Conservation (phyloP, 305 asterid genomes). For the Ilex paraguariensis region DNA sequence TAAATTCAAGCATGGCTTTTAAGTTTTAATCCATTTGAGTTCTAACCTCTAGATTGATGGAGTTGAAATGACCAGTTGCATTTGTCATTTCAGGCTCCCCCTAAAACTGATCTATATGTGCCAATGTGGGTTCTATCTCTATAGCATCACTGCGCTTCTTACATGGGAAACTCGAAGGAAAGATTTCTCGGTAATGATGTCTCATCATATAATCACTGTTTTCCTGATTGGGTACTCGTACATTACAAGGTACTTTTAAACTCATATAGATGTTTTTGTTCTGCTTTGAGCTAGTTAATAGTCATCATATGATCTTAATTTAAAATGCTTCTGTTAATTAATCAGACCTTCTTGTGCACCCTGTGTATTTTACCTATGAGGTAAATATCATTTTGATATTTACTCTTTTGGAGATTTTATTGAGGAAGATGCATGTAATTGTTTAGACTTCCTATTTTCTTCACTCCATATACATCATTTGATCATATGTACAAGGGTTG, state of each 20-base stretch:
- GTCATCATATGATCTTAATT: too few relatives aligned
- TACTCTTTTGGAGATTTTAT: too few relatives aligned
- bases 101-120: conserved; percentile 77
- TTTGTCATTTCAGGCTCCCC: conserved; percentile 49
- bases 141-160: conserved; percentile 79
- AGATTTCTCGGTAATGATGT: conserved; percentile 89
- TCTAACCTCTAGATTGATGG: background rate
- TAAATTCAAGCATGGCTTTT: background rate
- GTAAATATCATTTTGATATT: too few relatives aligned
- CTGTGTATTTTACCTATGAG: too few relatives aligned
- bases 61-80: conserved; percentile 6
- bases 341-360: too few relatives aligned
- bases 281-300: background rate
- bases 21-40: background rate
- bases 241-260: conserved; percentile 51
- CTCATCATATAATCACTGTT: conserved; percentile 85
- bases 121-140: conserved; percentile 87
- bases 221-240: conserved; percentile 69
- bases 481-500: too few relatives aligned
- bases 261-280: conserved; percentile 2
- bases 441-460: too few relatives aligned
- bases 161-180: conserved; percentile 92
- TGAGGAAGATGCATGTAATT: too few relatives aligned
- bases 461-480: too few relatives aligned
- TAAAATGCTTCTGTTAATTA: too few relatives aligned